Conservation (phyloP, 2,329 filamentous ascomycete genomes). For the Ceratocystis colombiana region DNA sequence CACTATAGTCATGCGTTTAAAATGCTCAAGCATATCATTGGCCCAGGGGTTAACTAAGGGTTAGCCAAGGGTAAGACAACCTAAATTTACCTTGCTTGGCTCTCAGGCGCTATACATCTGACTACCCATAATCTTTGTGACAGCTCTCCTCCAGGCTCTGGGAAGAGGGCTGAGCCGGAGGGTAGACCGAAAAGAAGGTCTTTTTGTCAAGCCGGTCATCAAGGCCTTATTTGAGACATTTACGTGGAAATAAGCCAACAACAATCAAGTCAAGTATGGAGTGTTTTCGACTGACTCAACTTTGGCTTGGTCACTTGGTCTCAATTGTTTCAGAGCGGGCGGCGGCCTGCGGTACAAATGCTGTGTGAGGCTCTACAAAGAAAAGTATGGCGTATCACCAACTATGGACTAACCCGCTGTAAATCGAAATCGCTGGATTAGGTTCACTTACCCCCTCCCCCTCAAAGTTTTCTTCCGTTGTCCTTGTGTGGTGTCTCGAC, state of each 20-base stretch:
- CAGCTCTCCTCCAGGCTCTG: neutral
- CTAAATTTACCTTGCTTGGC: no score
- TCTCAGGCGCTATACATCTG: no score
- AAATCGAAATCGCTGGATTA: neutral
- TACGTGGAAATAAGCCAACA: neutral
- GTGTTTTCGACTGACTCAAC: no score
- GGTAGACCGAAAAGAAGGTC: neutral
- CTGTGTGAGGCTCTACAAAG: neutral
- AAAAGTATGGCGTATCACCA: neutral
- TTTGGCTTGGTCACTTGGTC: neutral
- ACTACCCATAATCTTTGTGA: neutral
- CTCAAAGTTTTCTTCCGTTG: no score
- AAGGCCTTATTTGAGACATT: neutral
- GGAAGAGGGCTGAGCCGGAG: neutral
- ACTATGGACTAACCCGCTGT: neutral
- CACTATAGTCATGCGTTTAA: no score
- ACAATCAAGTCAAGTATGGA: neutral
- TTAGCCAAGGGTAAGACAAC: no score
- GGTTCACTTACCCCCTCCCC: neutral
- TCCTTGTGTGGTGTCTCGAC: no score
- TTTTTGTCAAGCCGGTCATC: neutral
- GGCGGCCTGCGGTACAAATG: neutral
- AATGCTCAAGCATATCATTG: no score
- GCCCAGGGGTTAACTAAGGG: no score
- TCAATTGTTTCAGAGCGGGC: neutral